These are phyloP conservation scores for Hemisphaericaspora nanyangensis DNA, from an alignment of 805 yeast genomes.

Conservation along the genomic window DNA sequence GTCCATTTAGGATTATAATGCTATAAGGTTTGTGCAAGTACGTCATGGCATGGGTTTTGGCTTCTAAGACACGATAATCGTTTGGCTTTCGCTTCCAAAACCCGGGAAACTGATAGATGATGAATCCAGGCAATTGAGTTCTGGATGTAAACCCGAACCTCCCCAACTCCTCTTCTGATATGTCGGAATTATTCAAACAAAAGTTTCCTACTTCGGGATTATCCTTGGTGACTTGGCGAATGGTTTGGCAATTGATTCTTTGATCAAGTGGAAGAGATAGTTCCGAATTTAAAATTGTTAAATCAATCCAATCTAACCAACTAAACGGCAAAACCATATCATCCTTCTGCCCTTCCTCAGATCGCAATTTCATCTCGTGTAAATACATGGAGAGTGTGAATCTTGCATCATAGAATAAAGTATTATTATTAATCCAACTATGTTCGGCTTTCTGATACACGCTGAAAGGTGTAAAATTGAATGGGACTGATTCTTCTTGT, in stretches of 20 bases:
- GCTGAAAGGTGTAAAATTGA: background rate
- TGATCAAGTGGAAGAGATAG: constrained; percentile 13
- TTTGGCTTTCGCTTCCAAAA: constrained; percentile 25
- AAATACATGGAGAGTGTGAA: constrained; percentile 49
- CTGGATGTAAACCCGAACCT: constrained; percentile 18
- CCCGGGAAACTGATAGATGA: constrained; percentile 21
- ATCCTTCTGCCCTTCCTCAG: no score
- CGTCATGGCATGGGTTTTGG: constrained; percentile 34
- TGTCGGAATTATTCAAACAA: constrained; percentile 16
- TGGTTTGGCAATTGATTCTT: constrained; percentile 17
- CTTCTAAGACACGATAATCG: constrained; percentile 30
- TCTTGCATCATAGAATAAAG: constrained; percentile 48
- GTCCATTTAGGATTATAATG: constrained; percentile 22
- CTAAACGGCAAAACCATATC: constrained; percentile 37
- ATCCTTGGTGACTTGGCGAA: constrained; percentile 14
- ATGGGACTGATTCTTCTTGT: constrained; percentile 11
- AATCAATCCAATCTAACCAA: constrained; percentile 58
- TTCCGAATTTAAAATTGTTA: constrained; percentile 32
- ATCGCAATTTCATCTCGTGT: constrained; percentile 36
- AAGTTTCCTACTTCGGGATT: constrained; percentile 17
- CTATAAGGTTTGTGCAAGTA: constrained; percentile 31
- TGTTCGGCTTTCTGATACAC: background rate
- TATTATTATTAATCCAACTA: constrained; percentile 15
- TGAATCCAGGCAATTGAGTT: constrained; percentile 38
- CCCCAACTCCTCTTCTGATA: constrained; percentile 15